These are phyloP conservation scores for Heliamphora exappendiculata DNA, from an alignment of 148 eudicot genomes.

Conservation along the genomic window DNA sequence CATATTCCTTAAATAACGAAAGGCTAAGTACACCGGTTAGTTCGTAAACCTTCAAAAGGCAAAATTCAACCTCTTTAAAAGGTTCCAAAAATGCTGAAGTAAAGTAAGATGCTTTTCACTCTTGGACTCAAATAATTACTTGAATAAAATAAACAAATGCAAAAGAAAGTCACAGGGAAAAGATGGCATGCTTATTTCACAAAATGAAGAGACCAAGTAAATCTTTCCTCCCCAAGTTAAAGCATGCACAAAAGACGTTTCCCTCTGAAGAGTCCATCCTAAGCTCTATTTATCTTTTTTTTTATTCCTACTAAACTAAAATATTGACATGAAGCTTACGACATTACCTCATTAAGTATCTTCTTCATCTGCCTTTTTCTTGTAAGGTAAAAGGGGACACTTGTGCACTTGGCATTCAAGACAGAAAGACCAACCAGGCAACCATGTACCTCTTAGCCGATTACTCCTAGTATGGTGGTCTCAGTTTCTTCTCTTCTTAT, in stretches of 20 bases:
- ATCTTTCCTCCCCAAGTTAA: not conserved
- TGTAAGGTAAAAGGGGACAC: not conserved
- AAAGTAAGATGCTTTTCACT: not conserved
- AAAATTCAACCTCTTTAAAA: slow-evolving; percentile 18
- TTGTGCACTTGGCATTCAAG: not conserved
- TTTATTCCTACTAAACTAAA: too few relatives aligned
- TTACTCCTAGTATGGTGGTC: not conserved
- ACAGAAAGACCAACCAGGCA: not conserved
- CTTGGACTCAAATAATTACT: too few relatives aligned
- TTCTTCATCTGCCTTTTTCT: not conserved
- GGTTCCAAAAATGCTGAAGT: not conserved
- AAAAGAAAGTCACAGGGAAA: not conserved
- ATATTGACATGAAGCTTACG: not conserved
- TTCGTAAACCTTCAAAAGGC: slow-evolving; percentile 39
- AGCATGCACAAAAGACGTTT: not conserved
- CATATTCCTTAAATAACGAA: slow-evolving; percentile 30
- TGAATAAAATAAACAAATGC: not conserved
- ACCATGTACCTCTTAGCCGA: not conserved
- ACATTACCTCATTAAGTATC: not conserved
- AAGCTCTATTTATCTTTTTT: too few relatives aligned
- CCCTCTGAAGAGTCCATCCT: not conserved
- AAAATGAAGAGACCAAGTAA: not conserved
- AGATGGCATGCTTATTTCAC: not conserved
- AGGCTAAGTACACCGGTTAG: slow-evolving; percentile 34
- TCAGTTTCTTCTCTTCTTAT: not conserved